Evolutionary conservation across 2,329 filamentous ascomycete genomes (phyloP).

Genomic region (Penicillium glabrum): DNA sequence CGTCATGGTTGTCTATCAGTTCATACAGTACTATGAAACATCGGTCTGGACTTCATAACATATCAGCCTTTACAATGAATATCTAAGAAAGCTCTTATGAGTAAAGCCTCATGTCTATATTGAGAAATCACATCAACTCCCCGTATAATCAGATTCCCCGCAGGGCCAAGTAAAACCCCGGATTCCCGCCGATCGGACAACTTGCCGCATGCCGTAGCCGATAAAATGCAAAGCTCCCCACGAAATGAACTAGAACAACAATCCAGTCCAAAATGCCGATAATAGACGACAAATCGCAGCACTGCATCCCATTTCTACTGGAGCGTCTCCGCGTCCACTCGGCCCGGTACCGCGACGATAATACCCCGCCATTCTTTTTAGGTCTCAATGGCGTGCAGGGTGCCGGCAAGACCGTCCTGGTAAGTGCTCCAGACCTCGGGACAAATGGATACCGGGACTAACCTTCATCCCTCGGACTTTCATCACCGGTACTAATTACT

Average conservation of each 20-base stretch:
- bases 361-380: slow-evolving; percentile 70
- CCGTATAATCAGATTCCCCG: slow-evolving; percentile 5
- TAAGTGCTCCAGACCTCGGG: slow-evolving; percentile 34
- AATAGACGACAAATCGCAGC: slow-evolving; percentile 73
- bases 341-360: slow-evolving; percentile 38
- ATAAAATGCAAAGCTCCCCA: slow-evolving; percentile 6
- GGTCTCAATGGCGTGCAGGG: slow-evolving; percentile 92
- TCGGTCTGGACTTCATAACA: neutral
- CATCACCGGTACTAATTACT: neutral
- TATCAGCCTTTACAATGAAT: neutral
- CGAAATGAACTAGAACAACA: neutral
- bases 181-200: slow-evolving; percentile 20
- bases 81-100: neutral
- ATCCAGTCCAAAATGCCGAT: slow-evolving; percentile 51
- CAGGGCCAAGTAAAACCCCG: slow-evolving; percentile 15
- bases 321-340: slow-evolving; percentile 57
- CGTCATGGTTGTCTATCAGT: slow-evolving; percentile 12
- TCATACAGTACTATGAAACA: neutral
- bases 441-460: neutral
- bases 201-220: slow-evolving; percentile 14
- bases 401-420: slow-evolving; percentile 87
- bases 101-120: neutral
- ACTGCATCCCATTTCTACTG: slow-evolving; percentile 76
- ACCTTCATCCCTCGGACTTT: neutral
- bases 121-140: neutral